Base-by-base conservation (phyloP, 1,139 yeast species). In the Torulaspora globosa region DNA sequence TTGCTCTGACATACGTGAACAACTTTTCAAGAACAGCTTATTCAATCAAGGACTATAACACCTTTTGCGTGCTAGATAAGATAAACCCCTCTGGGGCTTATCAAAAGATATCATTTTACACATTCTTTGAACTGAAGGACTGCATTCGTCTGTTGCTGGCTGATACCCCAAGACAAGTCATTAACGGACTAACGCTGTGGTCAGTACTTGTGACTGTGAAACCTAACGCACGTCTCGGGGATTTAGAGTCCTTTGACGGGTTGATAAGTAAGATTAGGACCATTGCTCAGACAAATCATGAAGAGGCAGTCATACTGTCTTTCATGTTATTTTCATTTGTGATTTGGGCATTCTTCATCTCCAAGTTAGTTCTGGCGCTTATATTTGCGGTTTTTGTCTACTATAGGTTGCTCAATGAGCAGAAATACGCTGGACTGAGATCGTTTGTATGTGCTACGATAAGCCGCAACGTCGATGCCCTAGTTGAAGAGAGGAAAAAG, bases 161-260 rank as follows among this genome's bases (percentile, higher is more conserved):
- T 0, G 96, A 88, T 57, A 76, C 90, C 5, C 96, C 96, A n/a
- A 76, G 96, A 65, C 96, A 88, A 67, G 83, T 84, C 2, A 77
- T 88, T 55, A 88, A 88, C 62, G 84, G 89, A 23, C 69, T 85
- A 54, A 86, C 96, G 0, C 66, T 84, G 30, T 73, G 82, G 59
- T 73, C 79, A 2, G 79, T 79, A 15, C 65, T 77, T 39, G 50
- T 62, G 6, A 55, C 65, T 3, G 55, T 52, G 19, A 59, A 72
- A 39, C 60, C 74, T 18, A 60, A 66, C 37, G 71, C 68, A 48
- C 44, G 54, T 38, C 44, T 63, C 37, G 58, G 56, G 2, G 49
- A 60, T 36, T 39, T 63, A 36, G 63, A 58, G 31, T 49, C 58
- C 5, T 50, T 60, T 18, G 74, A 75, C 48, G 80, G 80, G 8